Evolutionary conservation across 2,329 filamentous ascomycete genomes (phyloP), one percentile per base, ranked within the genome.

Genomic region (Aspergillus sp.): DNA sequence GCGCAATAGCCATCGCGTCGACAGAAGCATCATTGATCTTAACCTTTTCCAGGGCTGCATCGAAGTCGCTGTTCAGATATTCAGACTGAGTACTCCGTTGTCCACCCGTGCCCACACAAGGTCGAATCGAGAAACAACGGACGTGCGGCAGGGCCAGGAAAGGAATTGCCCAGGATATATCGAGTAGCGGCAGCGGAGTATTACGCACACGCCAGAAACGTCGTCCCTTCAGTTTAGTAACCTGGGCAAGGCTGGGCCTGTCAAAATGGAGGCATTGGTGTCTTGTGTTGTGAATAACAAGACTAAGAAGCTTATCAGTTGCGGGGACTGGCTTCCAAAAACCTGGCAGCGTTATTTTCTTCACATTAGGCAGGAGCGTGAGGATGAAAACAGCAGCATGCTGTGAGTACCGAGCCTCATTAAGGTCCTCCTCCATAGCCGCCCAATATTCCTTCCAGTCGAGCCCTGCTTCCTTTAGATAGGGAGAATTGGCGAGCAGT

Each of bases 401-500:
- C 41, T 57, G 53, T 33, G 56, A 59, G 40, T 54, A 58, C 39
- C 48, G 49, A 30, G 11, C 35, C 4, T 32, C 26, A 34, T 44
- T 38, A 11, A 54, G 35, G 30, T 57, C 53, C 33, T 53, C 50
- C 35, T 52, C 46, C 33, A 56, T 50, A 33, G 37, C 45, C 36
- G 44, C 42, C 40, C 45, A 50, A 43, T 53, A 55, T 44, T 53
- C 46, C 42, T 49, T 50, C 56, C 56, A 59, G 51, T 58, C 52
- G 32, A 58, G 37, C 37, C 50, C 45, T 32, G 52, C 53, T 47
- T 48, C 46, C 45, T 48, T 43, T 12, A 59, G 42, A 41, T 56
- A 42, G 27, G 42, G 38, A 30, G 48, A 58, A 37, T 46, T 40
- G 40, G 54, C 50, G 43, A 56, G 47, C 8, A 57, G 46, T 49